Base-by-base conservation (phyloP, 2,329 filamentous ascomycete genomes). In the Xylariomycetidae sp. region DNA sequence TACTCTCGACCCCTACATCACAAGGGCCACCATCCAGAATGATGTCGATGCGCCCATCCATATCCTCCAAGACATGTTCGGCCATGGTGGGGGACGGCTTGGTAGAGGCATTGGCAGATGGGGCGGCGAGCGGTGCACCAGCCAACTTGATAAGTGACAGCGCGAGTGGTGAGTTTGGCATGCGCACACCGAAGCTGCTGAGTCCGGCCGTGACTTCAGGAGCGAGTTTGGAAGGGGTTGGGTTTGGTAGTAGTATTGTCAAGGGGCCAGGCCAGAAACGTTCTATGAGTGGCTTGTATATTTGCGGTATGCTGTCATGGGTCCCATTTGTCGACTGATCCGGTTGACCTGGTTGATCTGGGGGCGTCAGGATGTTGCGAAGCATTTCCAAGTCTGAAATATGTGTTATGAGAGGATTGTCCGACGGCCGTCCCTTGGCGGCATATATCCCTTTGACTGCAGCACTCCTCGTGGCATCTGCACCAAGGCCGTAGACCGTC, bases 401-500 rank as follows among this genome's bases (percentile, higher is more conserved):
- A 58, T 98, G 92, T 16, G 95, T 80, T 47, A 98, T 98, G 38
- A 98, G 74, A 13, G 92, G 92, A 57, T 98, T 98, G 56, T 98
- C 92, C 6, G 83, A 84, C 4, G 92, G 92, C 35, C 92, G 68
- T 35, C 87, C 84, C 63, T 98, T 98, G 32, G 86, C 88, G 15
- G 76, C 71, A 59, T 92, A 98, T 46, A 98, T 98, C n/a, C 88
- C 89, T 52, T 74, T 79, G 6, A 96, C 90, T 2, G 90, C 84
- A 16, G 66, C 69, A 50, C 81, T 87, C 49, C 87, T 76, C 17
- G 89, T 96, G 9, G 92, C 92, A 63, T 96, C 92, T 10, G 92
- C 92, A n/a, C 88, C 92, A 6, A 98, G 72, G 0, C 92, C 92
- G 57, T 98, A 98, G 1, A 98, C 92, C 0, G 92, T 98, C 63